phyloP scores from a whole-genome alignment of 768 basidiomycete genomes.

The Steccherinum ochraceum region DNA sequence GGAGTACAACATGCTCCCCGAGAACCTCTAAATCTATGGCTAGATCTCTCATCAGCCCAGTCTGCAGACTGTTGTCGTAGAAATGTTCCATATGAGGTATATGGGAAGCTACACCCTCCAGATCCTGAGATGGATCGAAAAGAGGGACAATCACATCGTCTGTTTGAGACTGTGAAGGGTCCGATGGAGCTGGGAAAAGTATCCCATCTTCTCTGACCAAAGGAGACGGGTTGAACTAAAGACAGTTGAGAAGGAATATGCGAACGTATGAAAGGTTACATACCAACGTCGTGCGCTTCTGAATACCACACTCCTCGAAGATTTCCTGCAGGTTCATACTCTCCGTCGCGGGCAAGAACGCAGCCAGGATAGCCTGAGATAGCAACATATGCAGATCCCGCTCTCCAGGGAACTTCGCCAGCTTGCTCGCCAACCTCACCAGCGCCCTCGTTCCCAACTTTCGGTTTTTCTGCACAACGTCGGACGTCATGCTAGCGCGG shows the following conservation, averaged over 20 bases:
- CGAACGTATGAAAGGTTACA: constrained; percentile 9
- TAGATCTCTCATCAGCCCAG: constrained; percentile 58
- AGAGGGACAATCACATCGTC: constrained; percentile 35
- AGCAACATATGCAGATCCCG: constrained; percentile 44
- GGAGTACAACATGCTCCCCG: constrained; percentile 56
- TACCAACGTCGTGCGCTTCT: constrained; percentile 36
- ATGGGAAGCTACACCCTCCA: constrained; percentile 48
- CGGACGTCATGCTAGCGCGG: constrained; percentile 44
- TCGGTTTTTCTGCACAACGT: constrained; percentile 53
- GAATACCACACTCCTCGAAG: constrained; percentile 44
- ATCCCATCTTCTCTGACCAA: constrained; percentile 31
- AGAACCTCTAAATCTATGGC: constrained; percentile 57
- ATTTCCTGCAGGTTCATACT: constrained; percentile 45
- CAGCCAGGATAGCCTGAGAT: constrained; percentile 43
- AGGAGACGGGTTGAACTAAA: constrained; percentile 45
- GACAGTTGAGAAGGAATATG: background rate
- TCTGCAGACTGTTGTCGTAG: constrained; percentile 65
- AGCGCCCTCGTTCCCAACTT: constrained; percentile 59
- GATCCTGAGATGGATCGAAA: constrained; percentile 45
- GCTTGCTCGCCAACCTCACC: constrained; percentile 44
- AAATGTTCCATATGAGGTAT: constrained; percentile 67
- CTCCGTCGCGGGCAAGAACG: constrained; percentile 58
- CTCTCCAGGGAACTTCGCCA: constrained; percentile 39
- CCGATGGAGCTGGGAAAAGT: constrained; percentile 39
- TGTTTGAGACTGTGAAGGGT: constrained; percentile 25